phyloP scores from a whole-genome alignment of 805 yeast species.

The Sugiyamaella qingdaonensis region DNA sequence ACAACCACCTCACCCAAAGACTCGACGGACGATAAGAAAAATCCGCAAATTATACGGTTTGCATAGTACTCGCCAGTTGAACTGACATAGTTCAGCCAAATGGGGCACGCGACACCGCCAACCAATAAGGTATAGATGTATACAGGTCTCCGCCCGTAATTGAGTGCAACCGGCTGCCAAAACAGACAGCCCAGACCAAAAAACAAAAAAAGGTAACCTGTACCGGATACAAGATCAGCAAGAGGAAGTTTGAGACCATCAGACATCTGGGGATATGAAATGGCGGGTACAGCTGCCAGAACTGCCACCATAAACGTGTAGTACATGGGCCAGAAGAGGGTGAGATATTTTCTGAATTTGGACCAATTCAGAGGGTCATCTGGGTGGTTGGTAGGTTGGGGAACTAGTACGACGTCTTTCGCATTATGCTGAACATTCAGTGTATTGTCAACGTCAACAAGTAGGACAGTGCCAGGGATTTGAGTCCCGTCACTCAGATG shows the following conservation, averaged over 20 bases:
- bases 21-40: slow-evolving; percentile 38
- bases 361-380: slow-evolving; percentile 68
- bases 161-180: slow-evolving; percentile 39
- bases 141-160: slow-evolving; percentile 36
- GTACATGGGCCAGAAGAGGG: slow-evolving; percentile 6
- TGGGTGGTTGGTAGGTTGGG: slow-evolving; percentile 62
- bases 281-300: slow-evolving; percentile 9
- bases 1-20: slow-evolving; percentile 48
- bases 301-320: slow-evolving; percentile 8
- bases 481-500: slow-evolving; percentile 6
- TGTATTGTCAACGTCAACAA: slow-evolving; percentile 11
- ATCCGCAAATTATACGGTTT: slow-evolving; percentile 8
- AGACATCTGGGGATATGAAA: slow-evolving; percentile 9
- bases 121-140: slow-evolving; percentile 25
- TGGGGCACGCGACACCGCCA: slow-evolving; percentile 9
- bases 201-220: slow-evolving; percentile 6
- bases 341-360: neutral
- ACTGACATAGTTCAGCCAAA: slow-evolving; percentile 7
- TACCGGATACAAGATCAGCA: slow-evolving; percentile 6
- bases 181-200: slow-evolving; percentile 29
- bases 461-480: slow-evolving; percentile 8
- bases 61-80: slow-evolving; percentile 8
- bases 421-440: slow-evolving; percentile 7
- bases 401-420: slow-evolving; percentile 44
- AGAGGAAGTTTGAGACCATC: neutral